Base-by-base conservation (phyloP, 2,329 filamentous ascomycete species). In the Botryotinia globosa region DNA sequence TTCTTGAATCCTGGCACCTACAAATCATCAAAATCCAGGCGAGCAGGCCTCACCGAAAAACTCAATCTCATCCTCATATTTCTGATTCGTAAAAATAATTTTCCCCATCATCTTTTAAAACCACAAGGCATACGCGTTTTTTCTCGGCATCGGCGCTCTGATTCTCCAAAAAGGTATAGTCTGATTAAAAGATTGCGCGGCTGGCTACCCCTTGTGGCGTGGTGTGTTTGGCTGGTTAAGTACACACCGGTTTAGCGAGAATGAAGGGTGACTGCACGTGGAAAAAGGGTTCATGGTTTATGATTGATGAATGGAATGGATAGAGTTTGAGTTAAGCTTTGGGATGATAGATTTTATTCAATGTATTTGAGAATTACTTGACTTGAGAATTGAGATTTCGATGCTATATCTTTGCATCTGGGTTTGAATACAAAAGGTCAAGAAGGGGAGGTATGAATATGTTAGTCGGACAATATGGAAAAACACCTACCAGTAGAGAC, bases 141-240 rank as follows among this genome's bases (percentile, higher is more conserved):
- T 9, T 44, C 61, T 63, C 45, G 61, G 61, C 61, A 63, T 44
- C 39, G 25, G n/a, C 39, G 25, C 61, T 44, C 14, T 29, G n/a
- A 56, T 56, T 29, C n/a, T 56, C n/a, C 1, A 32, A 63, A 63
- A 22, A 8, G 39, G 61, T 44, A 32, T 63, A 44, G 61, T 63
- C 25, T 44, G 61, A 29, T 44, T 29, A 34, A 44, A 32, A 29
- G 61, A 63, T 63, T 63, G 61, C 61, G 61, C 39, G 61, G 61
- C 61, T 63, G 51, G 51, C n/a, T 56, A 63, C 61, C 61, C 61
- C 61, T 32, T 63, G 61, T 63, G 61, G 61, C 61, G 61, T 63
- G 29, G 14, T 56, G n/a, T 56, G 51, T 56, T 56, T 56, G 51
- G 51, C 51, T 56, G 51, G 51, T 56, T 56, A 56, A 56, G 51